Base-by-base conservation (phyloP, 2,329 filamentous ascomycete genomes). In the Epichloe bromicola region DNA sequence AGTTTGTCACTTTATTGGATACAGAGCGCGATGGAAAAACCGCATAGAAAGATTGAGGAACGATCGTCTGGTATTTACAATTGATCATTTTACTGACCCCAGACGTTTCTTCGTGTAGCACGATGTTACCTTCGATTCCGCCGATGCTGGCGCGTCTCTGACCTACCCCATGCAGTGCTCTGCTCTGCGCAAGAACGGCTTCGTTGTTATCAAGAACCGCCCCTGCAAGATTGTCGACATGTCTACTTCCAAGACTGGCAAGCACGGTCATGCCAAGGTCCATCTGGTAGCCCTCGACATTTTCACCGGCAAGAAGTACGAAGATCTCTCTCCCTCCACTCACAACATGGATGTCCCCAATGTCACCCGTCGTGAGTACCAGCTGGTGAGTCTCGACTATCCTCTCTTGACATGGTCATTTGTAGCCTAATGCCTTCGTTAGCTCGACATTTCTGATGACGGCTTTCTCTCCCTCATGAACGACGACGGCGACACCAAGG, bases 201-300 rank as follows among this genome's bases (percentile, higher is more conserved):
- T 86, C 81, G 93, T 98, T 73, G 85, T 91, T 72, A 97, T 98
- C 79, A 98, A 98, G 85, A 77, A 80, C 75, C 93, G 93, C 66
- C 94, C 93, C 66, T 98, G 93, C 90, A 98, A 97, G 87, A 98
- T 98, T 67, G 88, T 97, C 74, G 93, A 98, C 70, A 98, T 98
- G 94, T 95, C 89, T 63, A 98, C 93, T 79, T 98, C 93, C 74
- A 98, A 98, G 90, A 98, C 93, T 63, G 93, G 93, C 77, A 98
- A 98, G 88, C 93, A 98, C 86, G 93, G 93, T 74, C 94, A 98
- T 87, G 93, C 93, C 77, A 98, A 98, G 85, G 93, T 98, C 72
- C 91, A 98, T 78, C 78, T 98, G 65, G 86, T 96, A 67, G 93
- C 89, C 70, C 83, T 94, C 72, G 93, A 98, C 73, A 97, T 98